Evolutionary conservation across 805 yeast genomes (phyloP), one percentile per base, ranked within the genome.

Genomic region (Yarrowia keelungensis): DNA sequence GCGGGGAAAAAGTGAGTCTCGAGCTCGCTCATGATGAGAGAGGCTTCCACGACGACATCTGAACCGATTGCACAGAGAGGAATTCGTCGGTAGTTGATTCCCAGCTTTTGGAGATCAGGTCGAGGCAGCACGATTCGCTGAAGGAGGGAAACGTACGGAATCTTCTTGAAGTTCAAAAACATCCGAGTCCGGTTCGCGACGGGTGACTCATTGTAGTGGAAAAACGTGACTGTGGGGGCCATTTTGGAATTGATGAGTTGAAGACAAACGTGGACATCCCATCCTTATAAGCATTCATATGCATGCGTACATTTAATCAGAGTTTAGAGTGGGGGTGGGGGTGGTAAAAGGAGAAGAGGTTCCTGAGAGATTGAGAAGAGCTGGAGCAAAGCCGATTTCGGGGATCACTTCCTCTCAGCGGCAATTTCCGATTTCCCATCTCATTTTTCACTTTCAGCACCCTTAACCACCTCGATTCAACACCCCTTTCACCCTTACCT

Each of bases 181-280:
- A 62, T 38, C 2, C 67, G 54, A 8, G 56, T 49, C 11, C 67
- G 45, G 67, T 62, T 62, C 56, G 67, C 67, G 38, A 62, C 56
- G 12, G 67, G 67, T 10, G 67, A 62, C 47, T 62, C 67, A 47
- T 47, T 62, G 56, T 62, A 62, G 56, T 62, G 67, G 56, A 62
- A 38, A 19, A 62, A 26, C 8, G 56, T 62, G 56, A 62, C 46
- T 26, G 42, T 59, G 7, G 65, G 65, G 3, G 65, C 65, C 65
- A 59, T 59, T 45, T 41, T 59, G 47, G 11, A 19, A 8, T 2
- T 26, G 19, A n/a, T 32, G 4, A 8, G 46, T 19, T 10, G 26
- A 19, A 1, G 19, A 19, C 19, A 19, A 19, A 19, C 19, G 19
- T 19, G 19, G 19, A 19, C 19, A 19, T 19, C 19, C 19, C 19